Percentiles rank a stretch among this genome's conserved stretches.
phyloP scores from a whole-genome alignment of 2,329 filamentous ascomycete species.

The Coccinonectria pachysandricola region DNA sequence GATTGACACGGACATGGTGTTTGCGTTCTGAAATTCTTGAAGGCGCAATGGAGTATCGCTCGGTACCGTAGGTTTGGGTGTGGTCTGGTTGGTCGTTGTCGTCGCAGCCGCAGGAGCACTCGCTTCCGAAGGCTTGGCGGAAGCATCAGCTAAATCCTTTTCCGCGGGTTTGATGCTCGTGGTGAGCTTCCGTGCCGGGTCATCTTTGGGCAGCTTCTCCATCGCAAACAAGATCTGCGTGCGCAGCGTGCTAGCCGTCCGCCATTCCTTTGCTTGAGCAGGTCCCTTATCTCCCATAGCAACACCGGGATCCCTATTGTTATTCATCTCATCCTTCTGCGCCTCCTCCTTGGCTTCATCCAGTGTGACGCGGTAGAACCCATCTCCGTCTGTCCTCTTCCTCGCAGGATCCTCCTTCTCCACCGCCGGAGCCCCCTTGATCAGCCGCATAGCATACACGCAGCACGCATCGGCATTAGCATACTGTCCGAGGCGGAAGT shows the following conservation, averaged over 20 bases:
- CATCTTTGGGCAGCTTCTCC: slow-evolving; percentile 32
- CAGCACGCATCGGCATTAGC: slow-evolving; percentile 69
- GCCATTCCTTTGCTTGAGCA: slow-evolving; percentile 20
- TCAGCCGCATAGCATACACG: slow-evolving; percentile 39
- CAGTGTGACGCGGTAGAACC: slow-evolving; percentile 35
- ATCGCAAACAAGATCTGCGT: slow-evolving; percentile 36
- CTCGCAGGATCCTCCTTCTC: slow-evolving; percentile 23
- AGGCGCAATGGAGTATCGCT: slow-evolving; percentile 17
- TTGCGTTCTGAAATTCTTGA: slow-evolving; percentile 27
- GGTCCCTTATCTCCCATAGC: slow-evolving; percentile 2
- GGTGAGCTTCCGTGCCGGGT: slow-evolving; percentile 36
- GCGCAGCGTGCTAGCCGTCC: slow-evolving; percentile 35
- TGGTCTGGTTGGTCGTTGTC: slow-evolving; percentile 1
- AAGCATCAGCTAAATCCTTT: slow-evolving; percentile 18
- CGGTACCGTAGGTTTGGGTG: slow-evolving; percentile 10
- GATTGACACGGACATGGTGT: slow-evolving; percentile 28
- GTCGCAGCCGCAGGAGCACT: slow-evolving; percentile 3
- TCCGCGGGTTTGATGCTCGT: slow-evolving; percentile 21
- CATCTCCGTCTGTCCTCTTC: slow-evolving; percentile 30
- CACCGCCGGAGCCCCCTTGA: slow-evolving; percentile 20
- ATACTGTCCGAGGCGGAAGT: slow-evolving; percentile 59
- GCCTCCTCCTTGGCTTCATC: slow-evolving; percentile 20
- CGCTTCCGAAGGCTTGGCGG: too few relatives aligned
- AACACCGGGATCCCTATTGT: slow-evolving; percentile 4
- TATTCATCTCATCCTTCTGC: slow-evolving; percentile 22